These are phyloP conservation scores for Selaginella moellendorffii DNA, from an alignment of 75 land plant genomes.

Conservation along the genomic window DNA sequence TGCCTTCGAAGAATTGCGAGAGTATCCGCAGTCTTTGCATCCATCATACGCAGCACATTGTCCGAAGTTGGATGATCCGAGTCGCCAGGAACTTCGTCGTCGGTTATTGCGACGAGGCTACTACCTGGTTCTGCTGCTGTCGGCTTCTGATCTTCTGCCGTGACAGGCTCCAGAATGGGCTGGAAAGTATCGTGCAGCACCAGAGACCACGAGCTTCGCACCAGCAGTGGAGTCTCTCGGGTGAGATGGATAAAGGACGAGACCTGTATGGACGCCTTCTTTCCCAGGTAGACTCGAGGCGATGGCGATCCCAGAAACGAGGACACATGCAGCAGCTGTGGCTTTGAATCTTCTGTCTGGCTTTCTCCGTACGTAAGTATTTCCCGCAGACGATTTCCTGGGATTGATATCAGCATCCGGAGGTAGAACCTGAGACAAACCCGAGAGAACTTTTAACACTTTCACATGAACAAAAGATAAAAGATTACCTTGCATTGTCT, in stretches of 20 bases:
- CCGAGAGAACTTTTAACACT: neutral
- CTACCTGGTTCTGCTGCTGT: no score
- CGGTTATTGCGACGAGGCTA: slow-evolving; percentile 14
- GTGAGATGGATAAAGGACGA: slow-evolving; percentile 49
- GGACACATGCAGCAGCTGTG: slow-evolving; percentile 30
- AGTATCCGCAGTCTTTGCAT: slow-evolving; percentile 41
- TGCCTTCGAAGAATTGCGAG: slow-evolving; percentile 42
- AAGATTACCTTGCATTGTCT: slow-evolving; percentile 97
- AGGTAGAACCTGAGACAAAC: slow-evolving; percentile 79
- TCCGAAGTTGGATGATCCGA: neutral
- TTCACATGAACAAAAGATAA: no score
- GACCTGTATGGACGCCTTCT: slow-evolving; percentile 10
- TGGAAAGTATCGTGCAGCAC: slow-evolving; percentile 26
- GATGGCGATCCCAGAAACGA: slow-evolving; percentile 37
- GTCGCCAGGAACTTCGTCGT: slow-evolving; percentile 11
- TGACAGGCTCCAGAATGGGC: neutral
- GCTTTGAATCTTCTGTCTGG: slow-evolving; percentile 40
- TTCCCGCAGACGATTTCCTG: slow-evolving; percentile 63
- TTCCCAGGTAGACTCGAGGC: slow-evolving; percentile 23
- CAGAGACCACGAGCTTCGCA: slow-evolving; percentile 78
- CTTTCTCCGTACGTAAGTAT: slow-evolving; percentile 55
- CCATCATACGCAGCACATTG: slow-evolving; percentile 65
- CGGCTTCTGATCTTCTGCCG: slow-evolving; percentile 5
- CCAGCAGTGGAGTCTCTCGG: slow-evolving; percentile 46
- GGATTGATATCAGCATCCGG: slow-evolving; percentile 75